Evolutionary conservation across 345 rosid species (phyloP).

Genomic region (Abelmoschus esculentus): DNA sequence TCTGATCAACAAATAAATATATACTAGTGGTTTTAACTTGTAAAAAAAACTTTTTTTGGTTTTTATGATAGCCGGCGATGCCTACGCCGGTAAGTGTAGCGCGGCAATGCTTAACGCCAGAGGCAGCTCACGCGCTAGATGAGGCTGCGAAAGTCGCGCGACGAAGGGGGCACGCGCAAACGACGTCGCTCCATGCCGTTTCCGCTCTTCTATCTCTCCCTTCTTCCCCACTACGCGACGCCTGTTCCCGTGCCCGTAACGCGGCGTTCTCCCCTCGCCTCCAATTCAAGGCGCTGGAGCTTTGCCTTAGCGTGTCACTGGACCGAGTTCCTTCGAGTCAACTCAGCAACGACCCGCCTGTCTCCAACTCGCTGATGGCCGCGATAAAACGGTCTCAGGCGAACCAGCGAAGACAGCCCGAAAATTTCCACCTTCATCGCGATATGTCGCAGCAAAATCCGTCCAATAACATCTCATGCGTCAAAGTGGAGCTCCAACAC

Average conservation of each 20-base stretch:
- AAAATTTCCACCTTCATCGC: constrained; percentile 66
- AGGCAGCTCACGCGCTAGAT: constrained; percentile 67
- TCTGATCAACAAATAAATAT: too few species aligned
- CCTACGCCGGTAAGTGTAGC: constrained; percentile 82
- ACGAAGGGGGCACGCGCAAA: constrained; percentile 64
- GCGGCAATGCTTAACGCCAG: constrained; percentile 85
- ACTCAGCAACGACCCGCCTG: constrained; percentile 51
- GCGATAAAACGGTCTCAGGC: constrained; percentile 95
- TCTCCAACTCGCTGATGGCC: constrained; percentile 93
- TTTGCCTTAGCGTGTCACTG: constrained; percentile 71
- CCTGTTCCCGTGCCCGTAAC: constrained; percentile 68
- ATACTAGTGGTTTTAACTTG: too few species aligned
- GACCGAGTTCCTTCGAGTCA: constrained; percentile 77
- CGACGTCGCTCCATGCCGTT: constrained; percentile 85
- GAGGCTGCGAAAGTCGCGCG: constrained; percentile 80
- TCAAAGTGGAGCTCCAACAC: constrained; percentile 80
- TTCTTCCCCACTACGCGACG: constrained; percentile 66
- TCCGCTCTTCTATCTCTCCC: constrained; percentile 74
- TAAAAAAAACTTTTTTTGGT: too few species aligned
- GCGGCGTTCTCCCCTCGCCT: constrained; percentile 64
- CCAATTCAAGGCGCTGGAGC: constrained; percentile 82
- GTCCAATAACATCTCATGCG: constrained; percentile 28
- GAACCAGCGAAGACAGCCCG: constrained; percentile 81
- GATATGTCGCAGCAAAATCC: constrained; percentile 44
- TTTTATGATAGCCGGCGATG: constrained; percentile 33